phyloP scores from a whole-genome alignment of 2,329 filamentous ascomycete species.

The Exophiala dermatitidis region DNA sequence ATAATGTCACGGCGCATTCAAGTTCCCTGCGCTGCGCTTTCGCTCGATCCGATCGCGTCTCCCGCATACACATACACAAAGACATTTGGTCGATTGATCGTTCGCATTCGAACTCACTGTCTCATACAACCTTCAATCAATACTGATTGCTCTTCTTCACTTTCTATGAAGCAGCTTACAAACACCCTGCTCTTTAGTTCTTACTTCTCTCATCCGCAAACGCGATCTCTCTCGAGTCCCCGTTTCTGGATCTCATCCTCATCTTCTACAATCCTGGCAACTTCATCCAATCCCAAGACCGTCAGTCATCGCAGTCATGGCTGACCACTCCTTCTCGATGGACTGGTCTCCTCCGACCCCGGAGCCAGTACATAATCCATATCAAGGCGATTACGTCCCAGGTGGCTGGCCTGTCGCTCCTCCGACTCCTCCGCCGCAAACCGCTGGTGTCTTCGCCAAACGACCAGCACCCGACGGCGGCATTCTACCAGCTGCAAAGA shows the following conservation, averaged over 20 bases:
- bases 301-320: conserved; percentile 16
- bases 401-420: conserved; percentile 19
- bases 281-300: background rate
- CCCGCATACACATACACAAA: background rate
- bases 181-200: background rate
- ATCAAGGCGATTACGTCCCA: conserved; percentile 16
- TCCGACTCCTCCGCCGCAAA: conserved; percentile 4
- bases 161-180: background rate
- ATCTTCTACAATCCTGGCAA: background rate
- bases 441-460: conserved; percentile 12
- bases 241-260: background rate
- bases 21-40: background rate
- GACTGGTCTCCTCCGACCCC: conserved; percentile 22
- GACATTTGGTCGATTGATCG: background rate
- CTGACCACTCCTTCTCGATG: conserved; percentile 22
- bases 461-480: conserved; percentile 5
- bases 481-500: conserved; percentile 12
- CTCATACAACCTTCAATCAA: conserved; percentile 1
- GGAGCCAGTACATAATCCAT: conserved; percentile 13
- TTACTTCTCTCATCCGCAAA: background rate
- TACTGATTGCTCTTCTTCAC: background rate
- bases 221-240: background rate
- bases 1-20: background rate
- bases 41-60: background rate
- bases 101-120: background rate